Percentiles rank a stretch among this genome's conserved stretches.
phyloP scores from a whole-genome alignment of 2,329 filamentous ascomycete species.

The Nannizziopsis arthrosporioides region DNA sequence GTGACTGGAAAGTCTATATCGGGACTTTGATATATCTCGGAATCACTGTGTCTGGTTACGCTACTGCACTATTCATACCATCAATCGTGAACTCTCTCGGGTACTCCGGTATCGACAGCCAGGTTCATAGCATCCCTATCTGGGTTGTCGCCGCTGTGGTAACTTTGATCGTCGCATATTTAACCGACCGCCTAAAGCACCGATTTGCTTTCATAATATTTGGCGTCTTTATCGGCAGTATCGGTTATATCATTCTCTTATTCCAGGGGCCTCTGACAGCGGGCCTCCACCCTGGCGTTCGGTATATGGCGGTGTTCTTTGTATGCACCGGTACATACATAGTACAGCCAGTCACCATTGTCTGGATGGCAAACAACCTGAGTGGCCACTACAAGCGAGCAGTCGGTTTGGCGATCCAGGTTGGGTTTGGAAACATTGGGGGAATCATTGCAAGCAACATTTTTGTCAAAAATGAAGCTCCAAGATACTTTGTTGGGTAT shows the following conservation, averaged over 20 bases:
- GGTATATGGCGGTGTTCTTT: conserved; percentile 52
- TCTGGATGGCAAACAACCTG: conserved; percentile 62
- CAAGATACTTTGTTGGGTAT: conserved; percentile 55
- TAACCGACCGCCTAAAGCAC: conserved; percentile 47
- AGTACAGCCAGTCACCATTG: conserved; percentile 48
- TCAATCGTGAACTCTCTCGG: conserved; percentile 36
- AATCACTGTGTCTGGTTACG: conserved; percentile 37
- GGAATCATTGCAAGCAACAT: conserved; percentile 59
- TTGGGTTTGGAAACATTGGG: conserved; percentile 58
- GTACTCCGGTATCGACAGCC: conserved; percentile 32
- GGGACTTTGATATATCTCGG: conserved; percentile 26
- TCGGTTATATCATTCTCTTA: conserved; percentile 53
- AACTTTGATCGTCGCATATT: conserved; percentile 47
- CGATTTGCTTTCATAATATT: conserved; percentile 54
- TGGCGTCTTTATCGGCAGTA: conserved; percentile 44
- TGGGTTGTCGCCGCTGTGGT: conserved; percentile 52
- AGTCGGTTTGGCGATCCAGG: conserved; percentile 58
- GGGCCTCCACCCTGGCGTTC: conserved; percentile 41
- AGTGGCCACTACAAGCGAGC: conserved; percentile 59
- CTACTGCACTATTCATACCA: conserved; percentile 30
- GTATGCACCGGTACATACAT: conserved; percentile 58
- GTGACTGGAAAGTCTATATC: conserved; percentile 27
- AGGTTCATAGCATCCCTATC: conserved; percentile 51
- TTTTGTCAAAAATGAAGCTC: conserved; percentile 50
- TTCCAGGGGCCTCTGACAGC: conserved; percentile 26